Percentiles rank a stretch among this genome's conserved stretches.
Evolutionary conservation across 345 rosid species (phyloP).

Genomic region (Jatropha curcas): DNA sequence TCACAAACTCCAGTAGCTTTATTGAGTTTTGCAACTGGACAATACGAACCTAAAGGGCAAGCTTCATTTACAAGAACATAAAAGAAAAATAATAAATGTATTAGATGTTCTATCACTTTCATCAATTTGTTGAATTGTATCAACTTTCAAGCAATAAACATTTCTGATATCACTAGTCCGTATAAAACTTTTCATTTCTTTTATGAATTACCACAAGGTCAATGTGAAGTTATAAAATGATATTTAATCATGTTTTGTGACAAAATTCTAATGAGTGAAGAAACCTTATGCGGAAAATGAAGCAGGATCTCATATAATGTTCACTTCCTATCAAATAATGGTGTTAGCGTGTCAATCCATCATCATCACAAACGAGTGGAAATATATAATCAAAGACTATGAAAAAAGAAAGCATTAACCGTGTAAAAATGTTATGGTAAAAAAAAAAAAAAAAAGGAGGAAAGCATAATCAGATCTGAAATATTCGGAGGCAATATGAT

Average conservation of each 20-base stretch:
- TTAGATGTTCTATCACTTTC: slow-evolving; percentile 15
- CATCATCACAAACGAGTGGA: background rate
- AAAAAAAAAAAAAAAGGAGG: too few relatives aligned
- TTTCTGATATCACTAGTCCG: too few relatives aligned
- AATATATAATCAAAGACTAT: background rate
- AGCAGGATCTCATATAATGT: background rate
- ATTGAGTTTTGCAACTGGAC: slow-evolving; percentile 79
- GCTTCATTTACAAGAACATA: slow-evolving; percentile 49
- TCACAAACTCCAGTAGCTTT: slow-evolving; percentile 66
- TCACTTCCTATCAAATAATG: background rate
- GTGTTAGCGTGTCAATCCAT: background rate
- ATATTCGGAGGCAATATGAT: background rate
- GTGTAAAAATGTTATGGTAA: too few relatives aligned
- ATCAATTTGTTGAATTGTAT: background rate
- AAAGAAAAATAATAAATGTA: slow-evolving; percentile 9
- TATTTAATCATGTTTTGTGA: background rate
- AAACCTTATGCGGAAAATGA: background rate
- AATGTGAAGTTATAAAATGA: background rate
- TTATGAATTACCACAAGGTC: background rate
- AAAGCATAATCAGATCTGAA: background rate
- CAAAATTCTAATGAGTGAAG: background rate
- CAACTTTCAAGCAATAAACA: background rate
- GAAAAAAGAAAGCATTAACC: background rate
- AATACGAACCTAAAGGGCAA: slow-evolving; percentile 81
- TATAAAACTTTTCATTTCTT: too few relatives aligned